Base-by-base conservation (phyloP, 2,329 filamentous ascomycete species). In the Septoria linicola region DNA sequence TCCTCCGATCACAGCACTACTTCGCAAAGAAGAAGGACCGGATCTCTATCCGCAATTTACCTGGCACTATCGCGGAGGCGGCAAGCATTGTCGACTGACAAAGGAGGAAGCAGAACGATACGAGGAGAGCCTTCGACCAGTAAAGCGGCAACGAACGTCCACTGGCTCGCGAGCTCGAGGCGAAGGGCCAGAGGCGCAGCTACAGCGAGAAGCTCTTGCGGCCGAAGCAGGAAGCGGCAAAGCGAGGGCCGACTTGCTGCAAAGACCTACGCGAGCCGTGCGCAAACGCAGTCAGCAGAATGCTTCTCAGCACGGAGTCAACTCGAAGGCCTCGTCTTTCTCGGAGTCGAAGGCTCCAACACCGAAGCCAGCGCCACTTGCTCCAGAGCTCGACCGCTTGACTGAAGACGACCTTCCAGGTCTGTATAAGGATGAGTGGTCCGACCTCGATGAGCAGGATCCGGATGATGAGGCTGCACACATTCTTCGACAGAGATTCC, bases 401-500 rank as follows among this genome's bases (percentile, higher is more conserved):
- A 59, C 49, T 7, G 63, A 63, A 11, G 53, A 57, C 20, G 66
- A 69, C 41, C 44, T 67, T n/a, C 61, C 64, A 1, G 42, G 48
- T 31, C 58, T 67, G 35, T 66, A 59, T 51, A 58, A 58, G 30
- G 57, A 60, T 25, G 54, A 57, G 25, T 61, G 59, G 53, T 52
- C 55, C 4, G 46, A 55, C 17, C 23, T 49, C 11, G 51, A 57
- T 17, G 57, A 55, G 6, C 60, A 65, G 32, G 63, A 66, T 8
- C 56, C 50, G 8, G 55, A 41, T 36, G 67, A 69, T 37, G 58
- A 61, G 17, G 73, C 75, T 4, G 72, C 72, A 41, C 70, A 68
- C 31, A 63, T 75, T 5, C 61, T 75, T 25, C 69, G 71, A 49
- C 66, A 59, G 6, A 59, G 65, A 4, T 77, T 71, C 55, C 61